These are phyloP conservation scores for Thecaphora frezii DNA, from an alignment of 1,284 basidiomycete genomes.

Conservation along the genomic window DNA sequence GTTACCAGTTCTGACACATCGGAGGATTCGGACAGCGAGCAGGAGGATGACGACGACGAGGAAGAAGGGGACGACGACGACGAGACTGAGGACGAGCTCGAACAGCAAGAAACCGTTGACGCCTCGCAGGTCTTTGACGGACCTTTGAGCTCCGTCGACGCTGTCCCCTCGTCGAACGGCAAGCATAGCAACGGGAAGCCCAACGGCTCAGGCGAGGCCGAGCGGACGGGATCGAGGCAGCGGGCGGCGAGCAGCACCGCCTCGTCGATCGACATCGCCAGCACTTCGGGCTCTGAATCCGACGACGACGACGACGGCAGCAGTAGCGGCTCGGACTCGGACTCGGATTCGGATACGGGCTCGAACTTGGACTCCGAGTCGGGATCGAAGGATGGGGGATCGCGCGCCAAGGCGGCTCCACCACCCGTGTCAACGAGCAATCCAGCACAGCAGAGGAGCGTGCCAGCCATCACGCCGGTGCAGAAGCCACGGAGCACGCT, in stretches of 20 bases:
- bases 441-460: neutral
- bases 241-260: neutral
- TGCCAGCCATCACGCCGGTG: constrained; percentile 2
- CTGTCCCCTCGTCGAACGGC: no score
- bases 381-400: no score
- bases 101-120: neutral
- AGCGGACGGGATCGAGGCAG: neutral
- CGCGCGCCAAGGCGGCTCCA: no score
- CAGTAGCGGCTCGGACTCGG: neutral
- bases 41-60: constrained; percentile 6
- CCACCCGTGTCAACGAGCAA: no score
- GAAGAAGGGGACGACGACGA: constrained; percentile 10
- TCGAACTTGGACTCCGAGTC: neutral
- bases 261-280: neutral
- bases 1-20: constrained; percentile 33
- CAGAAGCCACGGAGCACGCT: neutral
- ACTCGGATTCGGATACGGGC: neutral
- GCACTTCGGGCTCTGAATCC: neutral
- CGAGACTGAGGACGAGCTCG: constrained; percentile 4
- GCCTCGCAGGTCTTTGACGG: no score
- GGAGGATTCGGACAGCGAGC: constrained; percentile 11
- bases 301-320: neutral
- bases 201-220: no score
- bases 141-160: no score
- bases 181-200: no score